Conservation (phyloP, 2,329 filamentous ascomycete species). For the Colletotrichum sp. region DNA sequence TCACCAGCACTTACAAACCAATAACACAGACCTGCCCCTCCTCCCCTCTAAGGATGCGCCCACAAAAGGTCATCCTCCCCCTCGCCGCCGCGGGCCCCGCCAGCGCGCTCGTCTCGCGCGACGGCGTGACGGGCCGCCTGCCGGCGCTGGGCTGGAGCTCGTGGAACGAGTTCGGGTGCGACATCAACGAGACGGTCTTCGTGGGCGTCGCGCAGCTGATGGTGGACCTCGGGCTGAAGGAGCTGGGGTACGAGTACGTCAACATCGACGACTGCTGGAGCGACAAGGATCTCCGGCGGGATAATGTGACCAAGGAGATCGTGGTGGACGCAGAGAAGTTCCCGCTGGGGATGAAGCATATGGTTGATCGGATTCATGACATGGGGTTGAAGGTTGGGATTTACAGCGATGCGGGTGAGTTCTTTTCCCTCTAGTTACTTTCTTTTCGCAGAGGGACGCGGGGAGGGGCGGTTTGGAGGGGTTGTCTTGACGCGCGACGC, state of each 20-base stretch:
- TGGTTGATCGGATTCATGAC: slow-evolving; percentile 58
- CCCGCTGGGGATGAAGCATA: slow-evolving; percentile 60
- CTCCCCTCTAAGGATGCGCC: not conserved
- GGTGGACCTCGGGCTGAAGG: slow-evolving; percentile 53
- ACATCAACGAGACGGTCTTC: slow-evolving; percentile 56
- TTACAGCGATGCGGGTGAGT: slow-evolving; percentile 59
- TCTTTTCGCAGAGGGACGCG: not conserved
- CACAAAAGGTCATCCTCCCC: not conserved
- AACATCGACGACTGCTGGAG: slow-evolving; percentile 70
- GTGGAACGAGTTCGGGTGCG: slow-evolving; percentile 58
- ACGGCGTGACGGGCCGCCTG: slow-evolving; percentile 27
- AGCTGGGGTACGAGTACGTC: slow-evolving; percentile 62
- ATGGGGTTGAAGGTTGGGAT: slow-evolving; percentile 68
- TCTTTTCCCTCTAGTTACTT: not conserved
- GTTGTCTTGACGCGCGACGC: not conserved
- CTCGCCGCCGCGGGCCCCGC: not conserved
- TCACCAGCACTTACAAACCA: not conserved
- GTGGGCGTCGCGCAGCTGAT: slow-evolving; percentile 51
- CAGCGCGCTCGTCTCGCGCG: slow-evolving; percentile 17
- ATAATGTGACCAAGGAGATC: slow-evolving; percentile 47
- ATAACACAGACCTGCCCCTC: not conserved
- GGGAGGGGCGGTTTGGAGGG: not conserved
- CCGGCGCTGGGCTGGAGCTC: slow-evolving; percentile 55
- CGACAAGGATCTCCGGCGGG: slow-evolving; percentile 41
- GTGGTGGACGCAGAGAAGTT: slow-evolving; percentile 56